Conservation (phyloP, 257 asterid species). For the Ajuga chamaepitys region DNA sequence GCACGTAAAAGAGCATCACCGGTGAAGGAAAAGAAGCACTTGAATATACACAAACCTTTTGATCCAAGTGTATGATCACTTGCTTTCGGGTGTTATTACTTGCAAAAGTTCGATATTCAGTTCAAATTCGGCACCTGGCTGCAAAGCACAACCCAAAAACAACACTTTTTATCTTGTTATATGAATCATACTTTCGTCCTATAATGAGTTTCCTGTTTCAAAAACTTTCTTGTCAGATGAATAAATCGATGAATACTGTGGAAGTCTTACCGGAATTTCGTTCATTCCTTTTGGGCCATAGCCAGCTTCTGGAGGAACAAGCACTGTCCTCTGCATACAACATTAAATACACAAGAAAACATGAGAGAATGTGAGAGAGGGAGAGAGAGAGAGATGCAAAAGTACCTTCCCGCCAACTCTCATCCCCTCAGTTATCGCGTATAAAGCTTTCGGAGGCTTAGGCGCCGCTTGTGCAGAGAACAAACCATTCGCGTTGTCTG, state of each 20-base stretch:
- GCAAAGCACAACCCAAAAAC: constrained; percentile 25
- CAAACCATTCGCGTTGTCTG: constrained; percentile 83
- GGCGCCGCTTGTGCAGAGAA: constrained; percentile 98
- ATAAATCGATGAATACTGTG: not conserved
- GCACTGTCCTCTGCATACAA: constrained; percentile 67
- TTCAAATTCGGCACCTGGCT: constrained; percentile 81
- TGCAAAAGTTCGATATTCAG: constrained; percentile 80
- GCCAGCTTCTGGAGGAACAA: constrained; percentile 85
- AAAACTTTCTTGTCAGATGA: too few species aligned
- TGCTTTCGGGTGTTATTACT: constrained; percentile 43
- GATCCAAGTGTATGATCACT: constrained; percentile 15
- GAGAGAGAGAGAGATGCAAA: not conserved
- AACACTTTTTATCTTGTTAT: not conserved
- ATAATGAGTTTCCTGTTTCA: too few species aligned
- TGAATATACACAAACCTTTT: not conserved
- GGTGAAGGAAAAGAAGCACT: not conserved
- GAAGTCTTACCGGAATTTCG: constrained; percentile 75
- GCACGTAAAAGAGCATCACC: not conserved
- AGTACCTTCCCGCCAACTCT: constrained; percentile 95
- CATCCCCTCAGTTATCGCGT: constrained; percentile 83
- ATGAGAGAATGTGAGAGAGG: not conserved
- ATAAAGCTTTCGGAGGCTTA: constrained; percentile 92
- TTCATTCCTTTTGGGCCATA: constrained; percentile 84
- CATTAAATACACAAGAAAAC: not conserved
- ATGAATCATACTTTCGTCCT: not conserved